Percentiles rank a stretch among this genome's conserved stretches.
phyloP scores from a whole-genome alignment of 176 grass and related monocot species.

The Eleusine coracana region DNA sequence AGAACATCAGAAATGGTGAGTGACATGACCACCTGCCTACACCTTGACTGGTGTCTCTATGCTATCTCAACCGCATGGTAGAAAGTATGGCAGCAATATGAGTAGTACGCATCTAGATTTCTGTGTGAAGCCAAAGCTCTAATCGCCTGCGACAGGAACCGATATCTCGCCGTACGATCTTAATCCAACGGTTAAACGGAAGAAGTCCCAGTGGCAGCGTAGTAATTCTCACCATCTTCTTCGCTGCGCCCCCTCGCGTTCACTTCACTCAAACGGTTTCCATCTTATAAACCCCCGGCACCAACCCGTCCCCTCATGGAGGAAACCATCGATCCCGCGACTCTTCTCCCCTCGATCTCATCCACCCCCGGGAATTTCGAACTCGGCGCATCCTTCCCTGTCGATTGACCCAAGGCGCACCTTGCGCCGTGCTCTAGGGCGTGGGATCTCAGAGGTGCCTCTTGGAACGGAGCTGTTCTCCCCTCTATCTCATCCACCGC shows the following conservation, averaged over 20 bases:
- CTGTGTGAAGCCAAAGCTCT: neutral
- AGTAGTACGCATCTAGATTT: neutral
- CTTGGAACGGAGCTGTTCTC: neutral
- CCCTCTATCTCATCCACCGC: neutral
- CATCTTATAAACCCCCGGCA: conserved; percentile 47
- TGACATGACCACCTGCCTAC: conserved; percentile 27
- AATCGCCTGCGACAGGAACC: neutral
- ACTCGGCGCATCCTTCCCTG: neutral
- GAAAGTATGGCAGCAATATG: neutral
- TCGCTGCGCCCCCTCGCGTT: conserved; percentile 45
- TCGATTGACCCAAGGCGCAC: conserved; percentile 22
- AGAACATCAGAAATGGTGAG: neutral
- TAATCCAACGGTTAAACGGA: neutral
- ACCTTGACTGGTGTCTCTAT: conserved; percentile 3
- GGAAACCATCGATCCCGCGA: conserved; percentile 33
- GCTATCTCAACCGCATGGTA: neutral
- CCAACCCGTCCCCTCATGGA: conserved; percentile 42
- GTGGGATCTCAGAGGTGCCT: conserved; percentile 20
- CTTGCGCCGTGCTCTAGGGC: conserved; percentile 33
- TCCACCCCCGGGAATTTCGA: neutral
- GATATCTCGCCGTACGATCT: neutral
- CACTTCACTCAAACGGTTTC: conserved; percentile 39
- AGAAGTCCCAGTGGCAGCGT: neutral
- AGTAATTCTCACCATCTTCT: conserved; percentile 36
- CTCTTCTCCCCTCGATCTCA: neutral